phyloP scores from a whole-genome alignment of 257 asterid genomes.

The Catharanthus roseus region DNA sequence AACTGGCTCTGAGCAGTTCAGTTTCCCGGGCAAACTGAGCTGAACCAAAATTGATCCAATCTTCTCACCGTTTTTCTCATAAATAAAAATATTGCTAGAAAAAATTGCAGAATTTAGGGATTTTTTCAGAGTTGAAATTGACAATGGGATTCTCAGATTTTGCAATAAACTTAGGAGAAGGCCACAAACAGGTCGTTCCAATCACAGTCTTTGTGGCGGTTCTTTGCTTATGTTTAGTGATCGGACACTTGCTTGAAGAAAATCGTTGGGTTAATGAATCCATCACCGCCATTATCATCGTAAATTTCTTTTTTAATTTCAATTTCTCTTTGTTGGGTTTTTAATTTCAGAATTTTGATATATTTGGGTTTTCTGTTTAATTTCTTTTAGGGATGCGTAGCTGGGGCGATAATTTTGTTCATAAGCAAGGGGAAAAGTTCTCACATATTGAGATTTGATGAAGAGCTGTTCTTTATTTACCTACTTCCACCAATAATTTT shows the following conservation, averaged over 20 bases:
- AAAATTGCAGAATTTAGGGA: too few relatives aligned
- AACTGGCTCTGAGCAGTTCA: not conserved
- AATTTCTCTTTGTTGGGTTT: not conserved
- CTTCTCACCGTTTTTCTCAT: not conserved
- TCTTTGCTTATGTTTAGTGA: constrained; percentile 38
- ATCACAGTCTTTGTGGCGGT: constrained; percentile 35
- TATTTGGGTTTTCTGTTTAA: not conserved
- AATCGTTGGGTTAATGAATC: constrained; percentile 49
- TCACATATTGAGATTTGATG: constrained; percentile 78
- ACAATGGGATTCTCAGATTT: constrained; percentile 10
- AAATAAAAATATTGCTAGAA: too few relatives aligned
- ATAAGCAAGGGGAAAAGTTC: constrained; percentile 76
- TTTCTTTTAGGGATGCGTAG: constrained; percentile 44
- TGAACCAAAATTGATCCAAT: not conserved
- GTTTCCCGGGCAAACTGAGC: not conserved
- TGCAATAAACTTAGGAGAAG: constrained; percentile 6
- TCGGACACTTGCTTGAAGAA: constrained; percentile 39
- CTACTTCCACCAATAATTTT: constrained; percentile 91
- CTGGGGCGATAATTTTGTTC: constrained; percentile 61
- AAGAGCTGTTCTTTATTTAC: constrained; percentile 81
- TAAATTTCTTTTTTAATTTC: not conserved
- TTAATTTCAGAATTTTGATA: not conserved
- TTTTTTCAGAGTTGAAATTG: not conserved
- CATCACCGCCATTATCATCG: constrained; percentile 39
- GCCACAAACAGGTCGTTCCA: constrained; percentile 30